Evolutionary conservation across 2,329 filamentous ascomycete species (phyloP), one percentile per base, ranked within the genome.

Genomic region (Xylariaceae sp.): DNA sequence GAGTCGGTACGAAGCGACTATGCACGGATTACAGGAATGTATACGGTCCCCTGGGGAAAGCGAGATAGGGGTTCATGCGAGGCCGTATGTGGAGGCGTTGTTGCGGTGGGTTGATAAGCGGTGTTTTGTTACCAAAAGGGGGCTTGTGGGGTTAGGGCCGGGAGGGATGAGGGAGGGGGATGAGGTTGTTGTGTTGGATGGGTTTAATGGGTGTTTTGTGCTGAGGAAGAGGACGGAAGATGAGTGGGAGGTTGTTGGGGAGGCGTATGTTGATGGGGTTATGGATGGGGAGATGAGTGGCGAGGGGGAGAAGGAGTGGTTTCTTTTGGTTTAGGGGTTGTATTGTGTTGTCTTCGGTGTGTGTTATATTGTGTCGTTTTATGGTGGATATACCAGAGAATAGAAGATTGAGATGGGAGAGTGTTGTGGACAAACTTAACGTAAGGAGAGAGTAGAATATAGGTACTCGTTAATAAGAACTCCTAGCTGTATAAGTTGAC

Each of bases 151-250:
- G 2, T 51, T 64, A 3, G 62, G 54, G 4, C 54, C 55, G 2
- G 55, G 48, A 18, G 13, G 6, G 10, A 17, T 13, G 4, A 9
- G 13, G 13, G 11, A 5, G 0, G 55, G 55, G 4, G 62, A 64
- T 18, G 35, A 7, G 2, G 18, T 60, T 2, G 56, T 49, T 8
- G 45, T 57, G 7, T 23, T 62, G 0, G 53, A 58, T 2, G 56
- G 62, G 2, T 64, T 58, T 41, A 62, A 18, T 13, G 57, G 55
- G 10, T 59, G 54, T 18, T 64, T 58, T 15, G 11, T 64, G 13
- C 30, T n/a, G n/a, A n/a, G n/a, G n/a, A n/a, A n/a, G n/a, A n/a
- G n/a, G n/a, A n/a, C n/a, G n/a, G n/a, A n/a, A n/a, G n/a, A n/a
- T n/a, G n/a, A n/a, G n/a, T n/a, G 11, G 37, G 37, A 41, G 11